These are phyloP conservation scores for Grigorovia jiainica DNA, from an alignment of 805 yeast genomes.

Conservation along the genomic window DNA sequence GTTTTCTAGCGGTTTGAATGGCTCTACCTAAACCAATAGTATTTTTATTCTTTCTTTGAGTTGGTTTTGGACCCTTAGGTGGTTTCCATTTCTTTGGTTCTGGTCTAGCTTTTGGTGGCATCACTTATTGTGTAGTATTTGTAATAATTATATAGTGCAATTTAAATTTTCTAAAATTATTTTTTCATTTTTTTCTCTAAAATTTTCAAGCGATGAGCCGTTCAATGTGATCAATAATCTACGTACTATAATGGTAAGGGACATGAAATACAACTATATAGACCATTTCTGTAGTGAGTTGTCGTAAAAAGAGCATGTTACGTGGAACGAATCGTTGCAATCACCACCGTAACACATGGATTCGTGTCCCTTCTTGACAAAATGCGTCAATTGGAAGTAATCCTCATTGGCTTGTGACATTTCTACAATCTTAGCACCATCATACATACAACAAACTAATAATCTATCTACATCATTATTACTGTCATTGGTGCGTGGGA, in stretches of 20 bases:
- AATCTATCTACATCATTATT: constrained; percentile 34
- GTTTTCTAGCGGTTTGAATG: constrained; percentile 61
- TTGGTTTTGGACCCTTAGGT: constrained; percentile 89
- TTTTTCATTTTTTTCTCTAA: not conserved
- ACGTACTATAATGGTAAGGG: too few species aligned
- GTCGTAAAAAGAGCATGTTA: constrained; percentile 91
- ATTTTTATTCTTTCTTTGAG: constrained; percentile 74
- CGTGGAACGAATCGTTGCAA: constrained; percentile 55
- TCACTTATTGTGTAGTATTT: constrained; percentile 1
- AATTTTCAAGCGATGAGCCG: constrained; percentile 4
- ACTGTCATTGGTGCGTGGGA: constrained; percentile 2
- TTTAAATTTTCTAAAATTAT: not conserved
- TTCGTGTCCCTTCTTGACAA: constrained; percentile 59
- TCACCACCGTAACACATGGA: constrained; percentile 97
- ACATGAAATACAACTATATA: too few species aligned
- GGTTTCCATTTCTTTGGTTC: constrained; percentile 70
- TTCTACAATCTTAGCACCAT: constrained; percentile 69
- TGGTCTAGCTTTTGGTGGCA: constrained; percentile 33
- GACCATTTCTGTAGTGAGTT: constrained; percentile 70
- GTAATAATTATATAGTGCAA: not conserved
- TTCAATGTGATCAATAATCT: not conserved
- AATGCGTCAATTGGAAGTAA: constrained; percentile 13
- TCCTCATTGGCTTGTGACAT: constrained; percentile 31
- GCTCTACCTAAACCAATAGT: constrained; percentile 79
- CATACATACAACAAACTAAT: constrained; percentile 88